Conservation (phyloP, 2,329 filamentous ascomycete genomes). For the Talaromyces sp. region DNA sequence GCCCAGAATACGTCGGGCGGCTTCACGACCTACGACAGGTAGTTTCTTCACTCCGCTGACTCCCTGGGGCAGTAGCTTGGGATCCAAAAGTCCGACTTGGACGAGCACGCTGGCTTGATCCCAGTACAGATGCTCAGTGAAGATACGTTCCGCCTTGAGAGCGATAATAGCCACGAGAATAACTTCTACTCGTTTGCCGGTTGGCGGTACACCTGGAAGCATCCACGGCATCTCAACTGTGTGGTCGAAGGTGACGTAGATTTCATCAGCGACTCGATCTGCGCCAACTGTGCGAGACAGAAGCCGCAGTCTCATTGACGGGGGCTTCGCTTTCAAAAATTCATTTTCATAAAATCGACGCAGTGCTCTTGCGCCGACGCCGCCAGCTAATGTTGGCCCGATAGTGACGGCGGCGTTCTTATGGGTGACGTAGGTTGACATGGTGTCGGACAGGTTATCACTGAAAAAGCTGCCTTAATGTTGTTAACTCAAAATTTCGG, state of each 20-base stretch:
- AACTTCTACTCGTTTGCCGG: conserved; percentile 53
- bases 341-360: conserved; percentile 52
- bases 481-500: not conserved
- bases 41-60: conserved; percentile 36
- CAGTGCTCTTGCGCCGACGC: conserved; percentile 38
- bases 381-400: conserved; percentile 37
- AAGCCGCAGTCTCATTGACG: conserved; percentile 49
- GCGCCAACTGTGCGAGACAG: conserved; percentile 54
- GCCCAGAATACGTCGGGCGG: conserved; percentile 36
- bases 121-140: conserved; percentile 58
- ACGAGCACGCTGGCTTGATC: conserved; percentile 58
- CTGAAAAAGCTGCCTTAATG: conserved; percentile 30
- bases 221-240: conserved; percentile 55
- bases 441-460: conserved; percentile 26
- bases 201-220: conserved; percentile 53
- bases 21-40: conserved; percentile 38
- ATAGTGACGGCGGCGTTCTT: conserved; percentile 28
- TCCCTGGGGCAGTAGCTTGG: conserved; percentile 49
- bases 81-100: conserved; percentile 54
- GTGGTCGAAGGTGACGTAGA: conserved; percentile 54
- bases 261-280: conserved; percentile 58
- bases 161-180: conserved; percentile 54
- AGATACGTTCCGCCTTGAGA: conserved; percentile 50
- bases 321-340: conserved; percentile 51
- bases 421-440: conserved; percentile 28